phyloP scores from a whole-genome alignment of 2,329 filamentous ascomycete genomes.

The Hawksworthiomyces lignivorus region DNA sequence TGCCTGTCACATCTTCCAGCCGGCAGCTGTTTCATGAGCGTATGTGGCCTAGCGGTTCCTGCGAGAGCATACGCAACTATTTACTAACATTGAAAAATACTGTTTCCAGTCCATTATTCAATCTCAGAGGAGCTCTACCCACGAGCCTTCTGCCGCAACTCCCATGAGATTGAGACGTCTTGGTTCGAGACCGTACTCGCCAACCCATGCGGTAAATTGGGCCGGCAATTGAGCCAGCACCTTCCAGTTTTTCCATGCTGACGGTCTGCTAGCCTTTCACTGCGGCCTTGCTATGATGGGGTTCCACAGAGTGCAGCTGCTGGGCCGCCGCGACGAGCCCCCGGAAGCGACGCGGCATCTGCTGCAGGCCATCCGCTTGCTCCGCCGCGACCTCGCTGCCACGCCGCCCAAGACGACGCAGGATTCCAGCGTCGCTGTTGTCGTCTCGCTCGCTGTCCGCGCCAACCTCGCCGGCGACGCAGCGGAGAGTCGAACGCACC shows the following conservation, averaged over 20 bases:
- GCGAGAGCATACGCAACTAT: background rate
- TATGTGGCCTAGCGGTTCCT: background rate
- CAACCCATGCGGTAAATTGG: background rate
- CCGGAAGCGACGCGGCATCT: slow-evolving; percentile 1
- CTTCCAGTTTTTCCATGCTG: background rate
- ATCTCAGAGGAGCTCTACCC: slow-evolving; percentile 3
- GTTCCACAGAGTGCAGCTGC: background rate
- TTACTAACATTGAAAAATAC: no score
- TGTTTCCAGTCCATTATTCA: background rate
- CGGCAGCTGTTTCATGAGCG: slow-evolving; percentile 3
- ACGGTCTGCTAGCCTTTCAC: background rate
- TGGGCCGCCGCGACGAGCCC: slow-evolving; percentile 2
- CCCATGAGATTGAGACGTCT: background rate
- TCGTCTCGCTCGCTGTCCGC: slow-evolving; percentile 4
- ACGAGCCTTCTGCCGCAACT: background rate
- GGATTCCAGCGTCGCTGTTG: background rate
- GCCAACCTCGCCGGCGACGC: background rate
- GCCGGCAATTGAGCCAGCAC: background rate
- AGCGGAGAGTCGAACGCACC: background rate
- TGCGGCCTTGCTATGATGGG: slow-evolving; percentile 3
- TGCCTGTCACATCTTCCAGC: background rate
- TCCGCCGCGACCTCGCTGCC: background rate
- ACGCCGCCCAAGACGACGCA: background rate
- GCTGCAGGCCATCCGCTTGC: slow-evolving; percentile 1
- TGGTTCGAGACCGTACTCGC: slow-evolving; percentile 3